A percentile compares a stretch with the other conserved stretches of the same genome.
These are phyloP conservation scores for Datisca glomerata DNA, from an alignment of 306 rosid genomes.

Conservation along the genomic window DNA sequence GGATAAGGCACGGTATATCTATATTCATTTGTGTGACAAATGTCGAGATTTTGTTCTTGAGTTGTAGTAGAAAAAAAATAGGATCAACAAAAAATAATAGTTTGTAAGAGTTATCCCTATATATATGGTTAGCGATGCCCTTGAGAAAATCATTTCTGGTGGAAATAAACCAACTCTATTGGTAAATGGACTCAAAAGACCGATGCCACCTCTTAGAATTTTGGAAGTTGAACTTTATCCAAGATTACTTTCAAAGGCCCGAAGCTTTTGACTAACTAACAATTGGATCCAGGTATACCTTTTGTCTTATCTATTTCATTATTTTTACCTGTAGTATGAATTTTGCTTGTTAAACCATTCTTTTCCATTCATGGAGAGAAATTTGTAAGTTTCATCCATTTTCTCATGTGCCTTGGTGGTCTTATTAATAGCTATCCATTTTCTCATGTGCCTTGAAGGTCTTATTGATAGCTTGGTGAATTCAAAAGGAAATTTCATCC, in stretches of 20 bases:
- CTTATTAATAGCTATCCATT: too few relatives aligned
- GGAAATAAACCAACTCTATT: constrained; percentile 67
- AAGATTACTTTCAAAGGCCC: constrained; percentile 87
- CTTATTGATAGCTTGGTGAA: too few relatives aligned
- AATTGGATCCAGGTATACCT: constrained; percentile 71
- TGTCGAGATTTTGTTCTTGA: too few relatives aligned
- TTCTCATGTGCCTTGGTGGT: too few relatives aligned
- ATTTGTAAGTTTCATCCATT: too few relatives aligned
- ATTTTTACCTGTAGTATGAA: neutral
- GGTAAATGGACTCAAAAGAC: constrained; percentile 74
- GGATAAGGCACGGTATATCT: too few relatives aligned
- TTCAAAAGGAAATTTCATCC: too few relatives aligned
- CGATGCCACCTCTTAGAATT: constrained; percentile 82
- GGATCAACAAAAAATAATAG: too few relatives aligned
- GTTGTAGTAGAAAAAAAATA: too few relatives aligned
- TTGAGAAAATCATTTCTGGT: constrained; percentile 68
- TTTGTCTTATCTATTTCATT: constrained; percentile 13
- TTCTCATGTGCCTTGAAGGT: too few relatives aligned
- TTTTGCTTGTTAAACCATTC: constrained; percentile 12
- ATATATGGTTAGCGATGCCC: constrained; percentile 78
- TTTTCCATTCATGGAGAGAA: too few relatives aligned
- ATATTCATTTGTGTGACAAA: too few relatives aligned
- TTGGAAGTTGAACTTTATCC: constrained; percentile 95
- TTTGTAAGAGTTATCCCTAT: constrained; percentile 91
- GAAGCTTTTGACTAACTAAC: constrained; percentile 84